These are phyloP conservation scores for Aureobasidium zeae DNA, from an alignment of 2,329 filamentous ascomycete genomes.

Conservation along the genomic window DNA sequence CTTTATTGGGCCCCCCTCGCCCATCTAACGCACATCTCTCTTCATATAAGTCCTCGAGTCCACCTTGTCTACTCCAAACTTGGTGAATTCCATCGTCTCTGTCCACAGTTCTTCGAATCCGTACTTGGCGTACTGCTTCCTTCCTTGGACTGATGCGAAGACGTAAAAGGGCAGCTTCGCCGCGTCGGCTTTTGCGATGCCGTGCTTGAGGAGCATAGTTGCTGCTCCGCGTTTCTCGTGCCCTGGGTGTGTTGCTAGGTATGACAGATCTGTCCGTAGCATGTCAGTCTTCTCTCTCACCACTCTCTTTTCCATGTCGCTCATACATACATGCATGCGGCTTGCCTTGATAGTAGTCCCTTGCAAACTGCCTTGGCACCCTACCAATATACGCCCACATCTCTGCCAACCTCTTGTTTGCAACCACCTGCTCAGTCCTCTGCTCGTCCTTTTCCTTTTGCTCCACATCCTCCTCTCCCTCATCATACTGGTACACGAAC, in stretches of 20 bases:
- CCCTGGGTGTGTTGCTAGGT: slow-evolving; percentile 30
- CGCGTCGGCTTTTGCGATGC: slow-evolving; percentile 31
- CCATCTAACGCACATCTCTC: no score
- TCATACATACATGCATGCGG: slow-evolving; percentile 19
- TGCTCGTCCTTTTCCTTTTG: background rate
- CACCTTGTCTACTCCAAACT: slow-evolving; percentile 8
- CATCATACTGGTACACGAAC: slow-evolving; percentile 19
- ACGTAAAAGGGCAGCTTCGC: slow-evolving; percentile 20
- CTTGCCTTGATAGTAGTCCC: slow-evolving; percentile 15
- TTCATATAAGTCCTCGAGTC: slow-evolving; percentile 8
- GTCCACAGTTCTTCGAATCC: slow-evolving; percentile 21
- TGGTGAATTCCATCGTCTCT: background rate
- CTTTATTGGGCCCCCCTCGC: slow-evolving; percentile 2
- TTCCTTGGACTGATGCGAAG: slow-evolving; percentile 19
- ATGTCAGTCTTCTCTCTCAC: background rate
- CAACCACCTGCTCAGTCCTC: slow-evolving; percentile 3
- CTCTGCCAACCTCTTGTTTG: background rate
- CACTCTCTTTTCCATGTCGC: background rate
- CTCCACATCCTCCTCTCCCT: slow-evolving; percentile 1
- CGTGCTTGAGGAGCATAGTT: slow-evolving; percentile 31
- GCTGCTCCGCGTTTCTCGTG: slow-evolving; percentile 34
- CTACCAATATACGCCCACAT: slow-evolving; percentile 15
- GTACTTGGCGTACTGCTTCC: slow-evolving; percentile 26
- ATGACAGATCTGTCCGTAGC: slow-evolving; percentile 19
- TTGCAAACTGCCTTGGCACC: slow-evolving; percentile 15